These are phyloP conservation scores for Penicillium arizonense DNA, from an alignment of 495 filamentous ascomycete species.

Conservation along the genomic window DNA sequence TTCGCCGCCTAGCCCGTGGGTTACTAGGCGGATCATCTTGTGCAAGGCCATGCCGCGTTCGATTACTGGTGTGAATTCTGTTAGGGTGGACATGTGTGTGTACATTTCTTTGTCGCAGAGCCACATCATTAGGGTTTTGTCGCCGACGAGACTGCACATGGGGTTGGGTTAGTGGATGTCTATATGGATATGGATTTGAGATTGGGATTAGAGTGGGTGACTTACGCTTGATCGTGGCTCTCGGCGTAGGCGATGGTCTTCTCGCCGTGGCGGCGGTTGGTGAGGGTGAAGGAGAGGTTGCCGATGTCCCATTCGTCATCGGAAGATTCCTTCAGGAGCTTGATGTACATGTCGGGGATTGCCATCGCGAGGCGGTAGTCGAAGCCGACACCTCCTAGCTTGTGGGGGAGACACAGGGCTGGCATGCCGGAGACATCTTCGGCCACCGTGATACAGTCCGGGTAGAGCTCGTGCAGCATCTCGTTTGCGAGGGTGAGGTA, in stretches of 20 bases:
- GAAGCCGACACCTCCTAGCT: slow-evolving; percentile 89
- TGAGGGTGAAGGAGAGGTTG: slow-evolving; percentile 78
- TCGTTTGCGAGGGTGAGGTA: slow-evolving; percentile 98
- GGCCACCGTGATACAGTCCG: slow-evolving; percentile 83
- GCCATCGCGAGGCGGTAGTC: slow-evolving; percentile 98
- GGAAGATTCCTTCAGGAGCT: slow-evolving; percentile 88
- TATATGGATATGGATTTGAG: neutral
- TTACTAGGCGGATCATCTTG: slow-evolving; percentile 95
- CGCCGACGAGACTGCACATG: slow-evolving; percentile 76
- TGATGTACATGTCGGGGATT: slow-evolving; percentile 98
- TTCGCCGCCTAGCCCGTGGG: slow-evolving; percentile 92
- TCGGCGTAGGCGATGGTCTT: slow-evolving; percentile 99
- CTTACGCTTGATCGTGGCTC: slow-evolving; percentile 97
- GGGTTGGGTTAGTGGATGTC: slow-evolving; percentile 26
- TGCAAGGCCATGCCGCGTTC: slow-evolving; percentile 88
- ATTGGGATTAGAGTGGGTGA: slow-evolving; percentile 11
- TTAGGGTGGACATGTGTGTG: slow-evolving; percentile 90
- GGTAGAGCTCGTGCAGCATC: slow-evolving; percentile 87
- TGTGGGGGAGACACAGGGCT: slow-evolving; percentile 80
- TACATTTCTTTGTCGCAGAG: slow-evolving; percentile 97
- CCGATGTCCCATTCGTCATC: slow-evolving; percentile 94
- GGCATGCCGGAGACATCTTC: slow-evolving; percentile 99
- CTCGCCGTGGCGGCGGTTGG: slow-evolving; percentile 90
- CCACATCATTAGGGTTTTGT: slow-evolving; percentile 96
- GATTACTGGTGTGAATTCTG: slow-evolving; percentile 83